Evolutionary conservation across 2,329 filamentous ascomycete genomes (phyloP), one percentile per base, ranked within the genome.

Genomic region (Arthrobotrys iridis): DNA sequence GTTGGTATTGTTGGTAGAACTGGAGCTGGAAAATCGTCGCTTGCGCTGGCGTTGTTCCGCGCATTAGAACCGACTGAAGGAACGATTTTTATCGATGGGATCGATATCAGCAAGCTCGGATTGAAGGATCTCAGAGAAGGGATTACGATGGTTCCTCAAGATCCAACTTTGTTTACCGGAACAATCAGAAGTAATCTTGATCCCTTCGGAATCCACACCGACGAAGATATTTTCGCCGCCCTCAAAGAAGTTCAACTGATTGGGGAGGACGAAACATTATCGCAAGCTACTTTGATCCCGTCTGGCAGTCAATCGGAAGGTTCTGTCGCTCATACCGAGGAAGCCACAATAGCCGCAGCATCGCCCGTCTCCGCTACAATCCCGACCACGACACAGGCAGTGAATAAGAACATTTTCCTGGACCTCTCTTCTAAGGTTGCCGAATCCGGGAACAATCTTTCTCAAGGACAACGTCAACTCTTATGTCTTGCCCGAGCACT

Each of bases 81-180:
- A 79, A 92, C 91, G 81, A 97, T 99, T 76, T 81, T 96, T 18
- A 92, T 99, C 63, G 95, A 99, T 78, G 91, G 90, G 77, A 84
- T 99, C n/a, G 92, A 98, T 80, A 93, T 98, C 80, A 90, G 92
- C 58, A 85, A 86, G 77, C 97, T 99, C 77, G 95, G 95, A 4
- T 87, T 99, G n/a, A 91, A 92, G 77, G 94, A 98, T 82, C 85
- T 99, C 79, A 91, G 95, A 65, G 91, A 96, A 83, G 90, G 92
- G 50, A 96, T 99, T 79, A 97, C 96, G 0, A 98, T 99, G 82
- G 95, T 99, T 68, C 95, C 95, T 26, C 95, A 99, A 84, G 95
- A 99, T 81, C 95, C 92, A 64, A 98, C 94, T 0, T 86, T 98
- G 0, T 98, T 98, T 83, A 93, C 90, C 11, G 94, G 94, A 77